Conservation (phyloP, 2,329 filamentous ascomycete species). For the Curvularia eragrostidis region DNA sequence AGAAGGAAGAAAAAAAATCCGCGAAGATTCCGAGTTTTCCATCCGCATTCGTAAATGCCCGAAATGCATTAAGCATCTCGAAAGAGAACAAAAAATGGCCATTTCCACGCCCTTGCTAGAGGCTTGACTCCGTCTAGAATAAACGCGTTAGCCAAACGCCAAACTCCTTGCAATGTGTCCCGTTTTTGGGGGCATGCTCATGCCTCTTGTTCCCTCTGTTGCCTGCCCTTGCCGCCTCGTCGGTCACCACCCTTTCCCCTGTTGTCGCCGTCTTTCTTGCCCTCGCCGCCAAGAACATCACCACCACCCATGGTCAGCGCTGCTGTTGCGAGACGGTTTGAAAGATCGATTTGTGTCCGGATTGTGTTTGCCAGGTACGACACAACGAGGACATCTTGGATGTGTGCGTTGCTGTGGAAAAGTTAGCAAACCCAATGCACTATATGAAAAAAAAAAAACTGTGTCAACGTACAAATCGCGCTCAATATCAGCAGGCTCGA, state of each 20-base stretch:
- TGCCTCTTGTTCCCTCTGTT: conserved; percentile 43
- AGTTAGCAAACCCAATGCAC: conserved; percentile 36
- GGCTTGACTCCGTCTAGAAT: conserved; percentile 2
- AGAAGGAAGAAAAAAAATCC: neutral
- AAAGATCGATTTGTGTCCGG: conserved; percentile 97
- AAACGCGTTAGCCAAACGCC: conserved; percentile 30
- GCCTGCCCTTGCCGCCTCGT: conserved; percentile 42
- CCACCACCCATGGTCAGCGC: conserved; percentile 57
- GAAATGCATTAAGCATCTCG: neutral
- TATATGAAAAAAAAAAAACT: neutral
- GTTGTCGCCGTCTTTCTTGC: conserved; percentile 44
- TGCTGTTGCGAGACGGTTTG: conserved; percentile 83
- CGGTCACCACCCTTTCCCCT: conserved; percentile 42
- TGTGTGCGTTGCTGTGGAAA: conserved; percentile 83
- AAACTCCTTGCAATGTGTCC: conserved; percentile 25
- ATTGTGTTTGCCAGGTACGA: conserved; percentile 99
- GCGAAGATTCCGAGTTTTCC: neutral
- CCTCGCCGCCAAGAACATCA: conserved; percentile 47
- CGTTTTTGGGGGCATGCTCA: conserved; percentile 31
- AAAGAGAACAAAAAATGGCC: neutral
- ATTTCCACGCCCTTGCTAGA: conserved; percentile 6
- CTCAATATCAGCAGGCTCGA: conserved; percentile 88
- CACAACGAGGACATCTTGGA: conserved; percentile 97
- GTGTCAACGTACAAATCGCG: conserved; percentile 75
- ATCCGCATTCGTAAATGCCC: neutral